Base-by-base conservation (phyloP, 768 basidiomycete species). In the Suillus brevipes region DNA sequence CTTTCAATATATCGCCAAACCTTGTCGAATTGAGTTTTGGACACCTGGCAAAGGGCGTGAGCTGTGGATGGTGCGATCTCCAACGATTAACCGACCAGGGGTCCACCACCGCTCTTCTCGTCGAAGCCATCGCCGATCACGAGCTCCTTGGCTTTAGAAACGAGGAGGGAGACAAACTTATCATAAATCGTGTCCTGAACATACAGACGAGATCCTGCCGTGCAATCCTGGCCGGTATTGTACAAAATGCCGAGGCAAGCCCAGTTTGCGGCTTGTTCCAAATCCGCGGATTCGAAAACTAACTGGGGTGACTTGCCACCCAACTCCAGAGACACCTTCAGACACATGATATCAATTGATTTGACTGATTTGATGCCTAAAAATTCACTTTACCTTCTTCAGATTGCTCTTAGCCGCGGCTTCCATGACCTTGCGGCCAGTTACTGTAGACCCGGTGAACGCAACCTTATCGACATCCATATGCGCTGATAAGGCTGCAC, bases 141-240 rank as follows among this genome's bases (percentile, higher is more conserved):
- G 67, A 88, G 84, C 67, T 84, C 83, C 70, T 89, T 87, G 23
- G 89, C 87, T 73, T 89, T 89, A 25, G 80, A 77, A 14, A 89
- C 84, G 47, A 95, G 78, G 61, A 89, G 68, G 36, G 81, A 75
- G 37, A 96, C 71, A 75, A 97, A 96, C 74, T 87, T 89, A 74
- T 97, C 93, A 74, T 97, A 92, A 60, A 96, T 83, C 28, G 84
- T 83, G 61, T 95, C 90, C 73, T 98, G 95, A 25, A 94, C 94
- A 73, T 92, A 95, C 43, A 95, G 79, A 16, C 96, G 86, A 40
- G 94, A 96, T 47, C 96, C 94, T 28, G 95, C 95, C 4, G 92
- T 94, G 76, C 96, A 97, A 73, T 94, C 92, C 77, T 97, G 93
- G n/a, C 94, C 93, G 42, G 90, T 87, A 70, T 94, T 94, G 78